Evolutionary conservation across 768 basidiomycete genomes (phyloP).

Genomic region (Auricularia cornea): DNA sequence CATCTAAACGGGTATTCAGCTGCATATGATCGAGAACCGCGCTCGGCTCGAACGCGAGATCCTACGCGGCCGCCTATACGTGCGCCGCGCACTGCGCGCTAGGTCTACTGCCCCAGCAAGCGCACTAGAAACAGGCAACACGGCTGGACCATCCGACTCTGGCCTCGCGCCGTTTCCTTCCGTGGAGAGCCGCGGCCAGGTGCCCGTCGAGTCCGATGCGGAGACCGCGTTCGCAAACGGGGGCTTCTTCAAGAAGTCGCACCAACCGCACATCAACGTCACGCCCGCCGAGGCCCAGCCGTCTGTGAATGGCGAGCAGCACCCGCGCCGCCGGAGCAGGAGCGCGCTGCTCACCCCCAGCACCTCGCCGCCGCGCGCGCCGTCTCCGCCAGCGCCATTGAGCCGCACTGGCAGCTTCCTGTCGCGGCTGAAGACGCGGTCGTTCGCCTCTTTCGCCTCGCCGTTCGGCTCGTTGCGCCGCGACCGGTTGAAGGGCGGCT

Average conservation of each 20-base stretch:
- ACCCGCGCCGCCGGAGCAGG: slow-evolving; percentile 17
- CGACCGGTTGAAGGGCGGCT: slow-evolving; percentile 17
- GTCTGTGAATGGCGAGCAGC: slow-evolving; percentile 43
- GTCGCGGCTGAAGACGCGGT: slow-evolving; percentile 34
- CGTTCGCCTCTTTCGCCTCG: slow-evolving; percentile 35
- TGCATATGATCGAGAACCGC: slow-evolving; percentile 94
- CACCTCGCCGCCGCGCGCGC: slow-evolving; percentile 13
- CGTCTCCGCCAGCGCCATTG: background rate
- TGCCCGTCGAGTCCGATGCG: slow-evolving; percentile 73
- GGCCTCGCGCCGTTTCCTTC: slow-evolving; percentile 24
- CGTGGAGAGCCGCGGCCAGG: slow-evolving; percentile 41
- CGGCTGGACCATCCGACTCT: slow-evolving; percentile 19
- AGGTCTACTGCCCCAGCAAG: slow-evolving; percentile 19
- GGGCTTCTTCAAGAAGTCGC: slow-evolving; percentile 47
- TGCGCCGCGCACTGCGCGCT: slow-evolving; percentile 45
- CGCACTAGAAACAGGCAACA: slow-evolving; percentile 13
- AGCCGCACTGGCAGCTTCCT: slow-evolving; percentile 24
- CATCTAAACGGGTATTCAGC: slow-evolving; percentile 29
- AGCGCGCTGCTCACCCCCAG: slow-evolving; percentile 6
- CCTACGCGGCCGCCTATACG: slow-evolving; percentile 61
- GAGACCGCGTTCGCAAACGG: slow-evolving; percentile 61
- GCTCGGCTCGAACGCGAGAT: slow-evolving; percentile 78
- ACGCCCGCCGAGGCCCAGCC: slow-evolving; percentile 31
- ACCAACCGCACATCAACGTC: slow-evolving; percentile 21
- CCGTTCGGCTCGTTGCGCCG: slow-evolving; percentile 24